A percentile compares a stretch with the other conserved stretches of the same genome.
Evolutionary conservation across 345 rosid species (phyloP).

Genomic region (Cochlearia excelsa): DNA sequence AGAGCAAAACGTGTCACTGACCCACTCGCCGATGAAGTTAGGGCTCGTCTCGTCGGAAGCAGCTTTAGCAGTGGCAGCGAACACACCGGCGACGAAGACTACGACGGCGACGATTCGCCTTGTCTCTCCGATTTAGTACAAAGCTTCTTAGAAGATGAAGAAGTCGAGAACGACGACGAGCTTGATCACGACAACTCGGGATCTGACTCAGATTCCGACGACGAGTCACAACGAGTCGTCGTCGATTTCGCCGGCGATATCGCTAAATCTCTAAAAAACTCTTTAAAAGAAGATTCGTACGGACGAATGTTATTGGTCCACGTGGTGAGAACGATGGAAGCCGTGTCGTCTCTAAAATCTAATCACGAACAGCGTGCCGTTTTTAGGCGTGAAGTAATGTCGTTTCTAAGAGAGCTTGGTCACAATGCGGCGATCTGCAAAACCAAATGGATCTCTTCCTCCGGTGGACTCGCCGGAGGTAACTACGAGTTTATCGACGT

Average conservation of each 20-base stretch:
- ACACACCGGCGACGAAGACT: constrained; percentile 49
- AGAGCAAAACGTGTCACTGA: constrained; percentile 55
- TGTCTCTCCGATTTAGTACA: constrained; percentile 80
- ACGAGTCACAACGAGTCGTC: constrained; percentile 41
- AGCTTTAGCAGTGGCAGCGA: constrained; percentile 78
- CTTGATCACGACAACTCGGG: constrained; percentile 23
- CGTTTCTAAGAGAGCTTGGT: constrained; percentile 54
- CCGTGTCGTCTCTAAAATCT: constrained; percentile 36
- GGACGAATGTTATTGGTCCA: constrained; percentile 41
- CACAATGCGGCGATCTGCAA: constrained; percentile 90
- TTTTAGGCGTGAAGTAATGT: constrained; percentile 56
- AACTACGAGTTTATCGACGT: constrained; percentile 84
- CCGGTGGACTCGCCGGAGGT: constrained; percentile 56
- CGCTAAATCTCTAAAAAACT: constrained; percentile 2
- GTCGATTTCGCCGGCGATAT: constrained; percentile 39
- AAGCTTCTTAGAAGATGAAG: constrained; percentile 61
- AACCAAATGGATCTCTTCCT: constrained; percentile 65
- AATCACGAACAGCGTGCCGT: constrained; percentile 29
- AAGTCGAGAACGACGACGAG: neutral
- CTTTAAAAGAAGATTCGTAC: constrained; percentile 42
- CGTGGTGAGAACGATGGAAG: constrained; percentile 49
- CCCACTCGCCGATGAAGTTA: constrained; percentile 59
- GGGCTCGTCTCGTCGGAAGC: constrained; percentile 54
- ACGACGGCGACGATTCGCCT: constrained; percentile 44
- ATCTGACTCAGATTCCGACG: constrained; percentile 54